Evolutionary conservation across 2,329 filamentous ascomycete species (phyloP).

Genomic region (Esteya vermicola): DNA sequence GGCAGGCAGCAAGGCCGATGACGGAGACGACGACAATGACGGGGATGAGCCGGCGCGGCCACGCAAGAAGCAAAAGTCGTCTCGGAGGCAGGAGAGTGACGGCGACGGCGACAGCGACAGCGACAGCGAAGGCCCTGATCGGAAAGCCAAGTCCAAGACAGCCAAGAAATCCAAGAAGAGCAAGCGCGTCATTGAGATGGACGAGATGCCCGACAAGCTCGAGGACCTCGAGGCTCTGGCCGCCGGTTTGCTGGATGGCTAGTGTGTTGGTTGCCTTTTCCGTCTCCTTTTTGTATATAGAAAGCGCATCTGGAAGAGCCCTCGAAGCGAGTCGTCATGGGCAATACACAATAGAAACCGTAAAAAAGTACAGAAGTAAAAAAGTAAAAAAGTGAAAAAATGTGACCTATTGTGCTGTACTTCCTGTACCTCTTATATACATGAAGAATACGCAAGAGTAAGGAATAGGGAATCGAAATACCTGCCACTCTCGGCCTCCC

Average conservation of each 20-base stretch:
- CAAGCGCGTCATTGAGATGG: constrained; percentile 37
- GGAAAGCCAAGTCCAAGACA: constrained; percentile 10
- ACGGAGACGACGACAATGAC: constrained; percentile 17
- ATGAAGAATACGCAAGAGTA: too few species aligned
- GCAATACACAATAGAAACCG: not conserved
- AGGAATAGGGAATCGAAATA: too few species aligned
- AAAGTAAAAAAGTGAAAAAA: not conserved
- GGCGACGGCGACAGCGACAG: constrained; percentile 20
- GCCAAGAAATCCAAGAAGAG: constrained; percentile 23
- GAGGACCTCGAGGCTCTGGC: constrained; percentile 69
- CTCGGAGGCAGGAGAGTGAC: too few species aligned
- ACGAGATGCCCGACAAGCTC: constrained; percentile 60
- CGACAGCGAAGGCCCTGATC: constrained; percentile 13
- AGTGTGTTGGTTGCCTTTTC: constrained; percentile 1
- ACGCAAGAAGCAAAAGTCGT: constrained; percentile 59
- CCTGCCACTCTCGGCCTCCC: too few species aligned
- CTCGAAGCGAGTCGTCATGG: too few species aligned
- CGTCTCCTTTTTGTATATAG: too few species aligned
- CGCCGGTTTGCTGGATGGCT: constrained; percentile 49
- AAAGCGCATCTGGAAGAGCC: too few species aligned
- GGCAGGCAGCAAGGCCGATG: constrained; percentile 18
- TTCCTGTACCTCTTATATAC: too few species aligned
- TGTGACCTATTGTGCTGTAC: too few species aligned
- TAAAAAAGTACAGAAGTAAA: not conserved
- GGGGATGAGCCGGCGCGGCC: constrained; percentile 25